phyloP scores from a whole-genome alignment of 116 monocot species.

The Trichopus zeylanicus region DNA sequence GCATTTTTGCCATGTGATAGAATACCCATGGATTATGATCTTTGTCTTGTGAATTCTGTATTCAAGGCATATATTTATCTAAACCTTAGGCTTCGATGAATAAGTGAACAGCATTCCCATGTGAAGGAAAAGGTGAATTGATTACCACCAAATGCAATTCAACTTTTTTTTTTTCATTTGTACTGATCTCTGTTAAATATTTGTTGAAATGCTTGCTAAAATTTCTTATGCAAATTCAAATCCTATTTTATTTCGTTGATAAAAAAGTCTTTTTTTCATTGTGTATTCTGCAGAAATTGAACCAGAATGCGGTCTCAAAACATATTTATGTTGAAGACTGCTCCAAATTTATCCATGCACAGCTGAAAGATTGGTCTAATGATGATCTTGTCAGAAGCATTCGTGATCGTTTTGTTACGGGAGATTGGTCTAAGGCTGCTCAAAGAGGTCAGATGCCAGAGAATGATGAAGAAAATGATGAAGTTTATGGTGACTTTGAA shows the following conservation, averaged over 20 bases:
- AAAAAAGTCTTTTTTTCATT: conserved; percentile 6
- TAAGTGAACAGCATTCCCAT: background rate
- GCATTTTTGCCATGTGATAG: background rate
- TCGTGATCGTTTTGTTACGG: conserved; percentile 85
- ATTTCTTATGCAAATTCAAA: background rate
- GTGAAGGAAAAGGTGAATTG: background rate
- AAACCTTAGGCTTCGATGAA: background rate
- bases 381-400: conserved; percentile 58
- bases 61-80: background rate
- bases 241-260: background rate
- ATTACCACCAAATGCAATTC: background rate
- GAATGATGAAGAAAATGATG: conserved; percentile 33
- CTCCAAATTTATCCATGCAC: conserved; percentile 46
- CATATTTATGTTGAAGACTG: conserved; percentile 52
- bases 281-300: conserved; percentile 33
- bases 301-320: conserved; percentile 27
- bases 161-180: background rate
- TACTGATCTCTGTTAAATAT: background rate
- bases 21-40: background rate
- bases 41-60: background rate
- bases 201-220: background rate
- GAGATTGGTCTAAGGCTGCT: conserved; percentile 84
- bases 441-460: conserved; percentile 34
- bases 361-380: conserved; percentile 74
- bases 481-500: conserved; percentile 77